Conservation (phyloP, 2,329 filamentous ascomycete species). For the Colletotrichum higginsianum region DNA sequence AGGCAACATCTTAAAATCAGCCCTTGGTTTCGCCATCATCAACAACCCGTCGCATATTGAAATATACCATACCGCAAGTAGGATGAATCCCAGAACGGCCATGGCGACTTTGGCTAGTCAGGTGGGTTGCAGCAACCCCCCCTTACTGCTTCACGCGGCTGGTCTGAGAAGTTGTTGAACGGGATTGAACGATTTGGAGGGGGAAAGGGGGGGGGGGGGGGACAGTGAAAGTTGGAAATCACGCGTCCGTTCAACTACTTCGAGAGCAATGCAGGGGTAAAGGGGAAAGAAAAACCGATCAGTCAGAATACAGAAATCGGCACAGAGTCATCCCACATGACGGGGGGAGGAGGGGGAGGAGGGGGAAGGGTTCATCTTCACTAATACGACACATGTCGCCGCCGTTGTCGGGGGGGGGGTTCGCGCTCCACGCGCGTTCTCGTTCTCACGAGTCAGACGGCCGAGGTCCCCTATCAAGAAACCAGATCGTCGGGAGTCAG, state of each 20-base stretch:
- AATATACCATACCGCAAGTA: constrained; percentile 16
- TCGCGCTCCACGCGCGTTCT: not conserved
- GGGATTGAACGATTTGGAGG: not conserved
- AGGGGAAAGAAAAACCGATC: no score
- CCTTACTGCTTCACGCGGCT: not conserved
- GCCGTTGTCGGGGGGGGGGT: constrained; percentile 15
- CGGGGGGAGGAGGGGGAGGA: no score
- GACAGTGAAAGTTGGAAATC: no score
- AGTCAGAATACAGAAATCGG: no score
- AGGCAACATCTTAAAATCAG: constrained; percentile 6
- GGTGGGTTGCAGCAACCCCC: not conserved
- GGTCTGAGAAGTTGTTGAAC: not conserved
- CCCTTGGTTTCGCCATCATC: not conserved
- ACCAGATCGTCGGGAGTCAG: not conserved
- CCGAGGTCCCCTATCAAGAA: constrained; percentile 10
- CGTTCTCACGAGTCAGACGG: constrained; percentile 29
- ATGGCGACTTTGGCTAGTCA: constrained; percentile 9
- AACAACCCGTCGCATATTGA: not conserved
- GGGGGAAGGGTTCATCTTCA: not conserved
- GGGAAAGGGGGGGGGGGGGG: no score
- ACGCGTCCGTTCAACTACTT: not conserved
- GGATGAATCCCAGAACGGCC: constrained; percentile 16
- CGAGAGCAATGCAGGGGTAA: not conserved
- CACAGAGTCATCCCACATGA: no score
- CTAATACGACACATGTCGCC: constrained; percentile 24